These are phyloP conservation scores for Mangifera indica DNA, from an alignment of 345 rosid genomes.

Conservation along the genomic window DNA sequence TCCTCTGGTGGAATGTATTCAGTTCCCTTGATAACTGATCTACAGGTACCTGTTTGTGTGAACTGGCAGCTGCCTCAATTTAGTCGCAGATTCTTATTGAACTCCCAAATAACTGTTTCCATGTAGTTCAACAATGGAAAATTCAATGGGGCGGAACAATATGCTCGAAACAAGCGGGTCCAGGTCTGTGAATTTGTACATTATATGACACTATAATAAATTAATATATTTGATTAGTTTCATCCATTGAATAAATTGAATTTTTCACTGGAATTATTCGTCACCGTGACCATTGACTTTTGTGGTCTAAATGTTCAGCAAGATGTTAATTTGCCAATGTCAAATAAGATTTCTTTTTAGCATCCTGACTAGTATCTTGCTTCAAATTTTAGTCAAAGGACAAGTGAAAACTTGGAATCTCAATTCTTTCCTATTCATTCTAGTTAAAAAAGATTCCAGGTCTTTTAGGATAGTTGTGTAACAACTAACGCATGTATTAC, in stretches of 20 bases:
- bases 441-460: not conserved
- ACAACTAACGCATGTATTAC: not conserved
- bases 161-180: conserved; percentile 81
- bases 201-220: not conserved
- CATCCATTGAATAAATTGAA: conserved; percentile 2
- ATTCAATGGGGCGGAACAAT: conserved; percentile 60
- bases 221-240: not conserved
- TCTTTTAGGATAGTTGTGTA: not conserved
- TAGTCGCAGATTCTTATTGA: conserved; percentile 13
- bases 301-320: no score
- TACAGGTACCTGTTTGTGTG: conserved; percentile 52
- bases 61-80: not conserved
- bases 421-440: conserved; percentile 15
- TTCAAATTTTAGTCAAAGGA: not conserved
- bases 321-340: not conserved
- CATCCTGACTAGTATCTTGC: not conserved
- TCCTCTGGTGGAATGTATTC: conserved; percentile 92
- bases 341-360: not conserved
- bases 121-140: conserved; percentile 59
- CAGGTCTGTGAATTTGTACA: conserved; percentile 48
- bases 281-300: conserved; percentile 68
- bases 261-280: conserved; percentile 18
- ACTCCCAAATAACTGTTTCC: conserved; percentile 3
- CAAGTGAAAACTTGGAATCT: no score
- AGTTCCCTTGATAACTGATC: conserved; percentile 68